Evolutionary conservation across 164 flowering plant genomes (phyloP).

Genomic region (Magnolia changhungtana): DNA sequence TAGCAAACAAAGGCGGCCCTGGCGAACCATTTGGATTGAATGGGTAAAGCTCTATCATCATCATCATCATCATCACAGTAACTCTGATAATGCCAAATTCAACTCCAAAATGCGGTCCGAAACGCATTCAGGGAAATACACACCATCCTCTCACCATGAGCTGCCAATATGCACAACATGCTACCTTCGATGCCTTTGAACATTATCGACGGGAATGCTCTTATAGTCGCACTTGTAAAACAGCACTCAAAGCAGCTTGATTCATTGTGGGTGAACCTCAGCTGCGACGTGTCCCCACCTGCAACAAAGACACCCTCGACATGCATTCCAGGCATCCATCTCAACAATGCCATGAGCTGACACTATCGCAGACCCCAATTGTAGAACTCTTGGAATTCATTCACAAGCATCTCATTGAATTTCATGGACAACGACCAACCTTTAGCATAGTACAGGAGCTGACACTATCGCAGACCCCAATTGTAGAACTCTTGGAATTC

Average conservation of each 20-base stretch:
- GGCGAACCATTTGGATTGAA: constrained; percentile 94
- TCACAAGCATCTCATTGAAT: constrained; percentile 60
- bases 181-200: constrained; percentile 92
- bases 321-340: constrained; percentile 87
- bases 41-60: constrained; percentile 70
- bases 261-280: constrained; percentile 84
- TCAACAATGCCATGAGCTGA: constrained; percentile 92
- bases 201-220: constrained; percentile 82
- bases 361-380: constrained; percentile 85
- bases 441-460: constrained; percentile 56
- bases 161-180: constrained; percentile 91
- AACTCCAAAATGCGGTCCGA: constrained; percentile 43
- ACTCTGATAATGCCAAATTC: constrained; percentile 64
- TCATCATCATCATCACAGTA: constrained; percentile 84
- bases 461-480: too few species aligned
- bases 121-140: constrained; percentile 82
- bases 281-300: constrained; percentile 83
- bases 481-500: constrained; percentile 32
- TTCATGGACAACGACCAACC: constrained; percentile 94
- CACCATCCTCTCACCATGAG: constrained; percentile 98
- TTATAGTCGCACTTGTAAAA: constrained; percentile 74
- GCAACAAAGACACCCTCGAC: constrained; percentile 72
- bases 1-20: constrained; percentile 89
- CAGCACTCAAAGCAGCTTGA: constrained; percentile 94
- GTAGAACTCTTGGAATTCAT: constrained; percentile 30